These are phyloP conservation scores for Pelomyxa schiedti DNA, from an alignment of 78 protist species.

Conservation along the genomic window DNA sequence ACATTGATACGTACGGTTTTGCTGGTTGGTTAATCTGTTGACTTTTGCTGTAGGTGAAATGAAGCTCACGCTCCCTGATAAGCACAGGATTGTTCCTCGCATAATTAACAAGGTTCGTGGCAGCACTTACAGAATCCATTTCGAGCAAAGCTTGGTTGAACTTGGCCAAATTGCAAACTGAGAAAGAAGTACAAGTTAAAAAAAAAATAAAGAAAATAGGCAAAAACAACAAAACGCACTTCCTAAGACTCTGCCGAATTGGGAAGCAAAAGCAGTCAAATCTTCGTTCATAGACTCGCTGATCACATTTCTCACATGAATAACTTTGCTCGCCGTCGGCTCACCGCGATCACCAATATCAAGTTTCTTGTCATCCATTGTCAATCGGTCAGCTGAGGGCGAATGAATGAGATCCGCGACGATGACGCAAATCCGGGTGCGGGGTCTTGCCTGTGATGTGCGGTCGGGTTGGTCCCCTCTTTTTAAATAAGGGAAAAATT, in stretches of 20 bases:
- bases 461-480: no score
- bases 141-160: constrained; percentile 39
- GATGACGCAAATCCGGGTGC: no score
- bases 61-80: constrained; percentile 20
- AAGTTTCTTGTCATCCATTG: no score
- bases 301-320: background rate
- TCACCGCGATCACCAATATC: no score
- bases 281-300: background rate
- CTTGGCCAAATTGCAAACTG: constrained; percentile 18
- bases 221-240: no score
- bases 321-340: no score
- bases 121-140: constrained; percentile 23
- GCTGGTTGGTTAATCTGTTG: constrained; percentile 12
- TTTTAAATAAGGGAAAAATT: no score
- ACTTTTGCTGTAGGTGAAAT: constrained; percentile 15
- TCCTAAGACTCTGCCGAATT: background rate
- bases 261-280: background rate
- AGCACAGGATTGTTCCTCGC: constrained; percentile 7
- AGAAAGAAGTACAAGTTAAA: no score
- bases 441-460: no score
- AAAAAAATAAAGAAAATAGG: no score
- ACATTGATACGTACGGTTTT: background rate
- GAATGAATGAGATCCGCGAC: no score
- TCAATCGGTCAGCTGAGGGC: no score
- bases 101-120: constrained; percentile 15